Conservation (phyloP, 805 yeast genomes). For the Suhomyces prunicola region DNA sequence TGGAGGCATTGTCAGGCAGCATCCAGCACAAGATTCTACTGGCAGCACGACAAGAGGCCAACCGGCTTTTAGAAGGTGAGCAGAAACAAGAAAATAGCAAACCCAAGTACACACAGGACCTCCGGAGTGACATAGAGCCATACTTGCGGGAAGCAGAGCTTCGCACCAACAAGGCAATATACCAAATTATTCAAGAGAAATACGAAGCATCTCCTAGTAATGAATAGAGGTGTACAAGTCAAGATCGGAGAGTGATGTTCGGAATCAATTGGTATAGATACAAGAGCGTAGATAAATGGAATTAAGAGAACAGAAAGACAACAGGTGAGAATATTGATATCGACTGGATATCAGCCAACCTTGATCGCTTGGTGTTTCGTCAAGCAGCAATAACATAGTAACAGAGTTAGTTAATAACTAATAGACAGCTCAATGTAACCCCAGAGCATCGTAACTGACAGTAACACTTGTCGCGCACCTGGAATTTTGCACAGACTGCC, state of each 20-base stretch:
- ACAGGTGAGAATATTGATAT: too few species aligned
- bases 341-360: too few species aligned
- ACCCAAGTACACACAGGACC: slow-evolving; percentile 25
- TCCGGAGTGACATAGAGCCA: slow-evolving; percentile 25
- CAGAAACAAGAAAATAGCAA: neutral
- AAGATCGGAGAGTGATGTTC: neutral
- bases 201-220: neutral
- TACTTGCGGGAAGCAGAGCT: slow-evolving; percentile 24
- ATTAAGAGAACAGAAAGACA: too few species aligned
- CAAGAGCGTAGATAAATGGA: too few species aligned
- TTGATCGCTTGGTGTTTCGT: too few species aligned
- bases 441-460: neutral
- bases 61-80: slow-evolving; percentile 1
- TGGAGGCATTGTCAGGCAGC: slow-evolving; percentile 23
- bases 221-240: neutral
- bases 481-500: slow-evolving; percentile 13
- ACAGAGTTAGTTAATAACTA: too few species aligned
- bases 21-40: slow-evolving; percentile 20
- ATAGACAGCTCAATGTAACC: neutral
- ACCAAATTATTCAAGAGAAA: slow-evolving; percentile 21
- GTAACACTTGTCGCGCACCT: neutral
- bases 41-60: slow-evolving; percentile 11
- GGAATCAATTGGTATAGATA: neutral
- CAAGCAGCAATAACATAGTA: too few species aligned
- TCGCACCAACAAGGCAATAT: slow-evolving; percentile 20